phyloP scores from a whole-genome alignment of 2,329 filamentous ascomycete genomes.

The Hypoxylon sp. region DNA sequence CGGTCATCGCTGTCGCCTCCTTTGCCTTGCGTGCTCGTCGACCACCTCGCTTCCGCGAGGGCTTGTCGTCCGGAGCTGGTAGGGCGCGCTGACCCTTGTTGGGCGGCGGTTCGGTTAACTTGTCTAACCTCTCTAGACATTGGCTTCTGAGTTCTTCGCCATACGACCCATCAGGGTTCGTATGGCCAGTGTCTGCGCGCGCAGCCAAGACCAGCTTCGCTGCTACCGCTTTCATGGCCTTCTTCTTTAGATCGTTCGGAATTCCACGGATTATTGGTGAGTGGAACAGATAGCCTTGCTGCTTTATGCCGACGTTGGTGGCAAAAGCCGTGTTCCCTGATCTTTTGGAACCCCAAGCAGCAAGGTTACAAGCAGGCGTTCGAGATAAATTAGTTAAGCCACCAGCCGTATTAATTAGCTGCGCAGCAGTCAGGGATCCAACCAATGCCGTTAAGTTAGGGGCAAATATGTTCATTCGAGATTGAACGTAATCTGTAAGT shows the following conservation, averaged over 20 bases:
- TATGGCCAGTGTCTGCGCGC: conserved; percentile 87
- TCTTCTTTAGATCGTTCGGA: conserved; percentile 86
- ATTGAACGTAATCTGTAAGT: conserved; percentile 94
- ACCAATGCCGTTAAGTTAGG: conserved; percentile 93
- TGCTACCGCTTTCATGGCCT: conserved; percentile 94
- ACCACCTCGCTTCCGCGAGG: conserved; percentile 90
- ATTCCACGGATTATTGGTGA: conserved; percentile 90
- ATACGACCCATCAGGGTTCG: conserved; percentile 82
- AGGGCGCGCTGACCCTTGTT: conserved; percentile 90
- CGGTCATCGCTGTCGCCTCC: conserved; percentile 96
- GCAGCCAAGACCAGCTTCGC: conserved; percentile 95
- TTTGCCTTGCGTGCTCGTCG: conserved; percentile 92
- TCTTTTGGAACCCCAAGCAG: conserved; percentile 91
- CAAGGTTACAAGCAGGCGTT: conserved; percentile 92
- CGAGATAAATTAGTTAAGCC: conserved; percentile 90
- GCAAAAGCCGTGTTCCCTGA: conserved; percentile 80
- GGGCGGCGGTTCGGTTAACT: conserved; percentile 89
- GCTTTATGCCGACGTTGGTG: conserved; percentile 89
- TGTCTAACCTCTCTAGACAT: conserved; percentile 88
- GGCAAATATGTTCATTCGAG: conserved; percentile 95
- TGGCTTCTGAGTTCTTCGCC: conserved; percentile 86
- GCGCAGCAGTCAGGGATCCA: conserved; percentile 91
- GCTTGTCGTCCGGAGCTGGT: conserved; percentile 95
- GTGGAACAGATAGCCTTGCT: conserved; percentile 94
- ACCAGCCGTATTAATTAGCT: conserved; percentile 94